Evolutionary conservation across 495 filamentous ascomycete genomes (phyloP), one percentile per base, ranked within the genome.

Genomic region (Trichoderma parareesei): DNA sequence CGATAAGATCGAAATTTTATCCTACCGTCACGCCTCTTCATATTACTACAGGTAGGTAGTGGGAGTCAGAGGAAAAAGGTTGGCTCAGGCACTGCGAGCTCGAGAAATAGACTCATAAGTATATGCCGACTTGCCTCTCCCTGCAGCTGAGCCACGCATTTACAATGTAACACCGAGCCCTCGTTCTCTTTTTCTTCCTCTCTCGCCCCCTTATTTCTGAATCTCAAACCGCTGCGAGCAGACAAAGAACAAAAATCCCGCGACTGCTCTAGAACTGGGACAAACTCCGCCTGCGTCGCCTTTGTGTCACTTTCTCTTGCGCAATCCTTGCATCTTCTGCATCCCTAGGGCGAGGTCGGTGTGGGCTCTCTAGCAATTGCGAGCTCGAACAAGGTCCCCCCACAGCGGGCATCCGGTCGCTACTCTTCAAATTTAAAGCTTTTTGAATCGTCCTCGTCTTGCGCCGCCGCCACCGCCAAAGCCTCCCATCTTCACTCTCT

Each of bases 1-100:
- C 53, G 53, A 57, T 57, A 57, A 57, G 53, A 57, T 35, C 5
- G 20, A 57, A 57, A 57, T 57, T 57, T 48, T 57, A n/a, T n/a
- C n/a, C n/a, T 57, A 57, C 53, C 35, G 53, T 57, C 53, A 57
- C 53, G 27, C 53, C 53, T 57, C 40, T 41, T 27, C 27, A 27
- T 27, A 27, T 0, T 27, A 27, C 2, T 27, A n/a, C n/a, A n/a
- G n/a, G n/a, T n/a, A n/a, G n/a, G n/a, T n/a, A 27, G 27, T 57
- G 53, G 53, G 53, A 57, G 53, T 57, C 53, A 57, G 33, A 37
- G 4, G 27, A 57, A 57, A 27, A 9, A 16, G 44, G 44, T 0
- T 11, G 9, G 53, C 20, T 9, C 13, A 5, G 49, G 37, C 20
- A 13, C 9, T 14, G 27, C 48, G 10, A 55, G 18, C 6, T 46